Evolutionary conservation across 2,329 filamentous ascomycete genomes (phyloP).

Genomic region (Ramichloridium luteum): DNA sequence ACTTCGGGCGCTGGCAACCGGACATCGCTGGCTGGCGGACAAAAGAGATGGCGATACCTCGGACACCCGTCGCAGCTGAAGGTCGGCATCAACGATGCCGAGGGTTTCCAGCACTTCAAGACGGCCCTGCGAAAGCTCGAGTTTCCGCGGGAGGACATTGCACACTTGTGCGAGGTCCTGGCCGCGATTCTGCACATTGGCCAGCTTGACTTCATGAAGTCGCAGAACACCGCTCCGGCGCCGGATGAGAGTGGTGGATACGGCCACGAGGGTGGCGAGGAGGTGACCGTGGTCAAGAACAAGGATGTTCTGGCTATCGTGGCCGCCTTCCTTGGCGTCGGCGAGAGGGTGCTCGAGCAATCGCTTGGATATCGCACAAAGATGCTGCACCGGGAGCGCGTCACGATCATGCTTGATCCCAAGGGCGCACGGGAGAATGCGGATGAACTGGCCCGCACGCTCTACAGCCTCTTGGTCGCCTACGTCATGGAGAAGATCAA

Average conservation of each 20-base stretch:
- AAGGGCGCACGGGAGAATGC: conserved; percentile 81
- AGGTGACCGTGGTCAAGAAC: conserved; percentile 78
- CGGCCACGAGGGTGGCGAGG: conserved; percentile 85
- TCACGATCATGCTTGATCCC: conserved; percentile 97
- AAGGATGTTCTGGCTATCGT: conserved; percentile 77
- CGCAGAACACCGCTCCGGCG: conserved; percentile 62
- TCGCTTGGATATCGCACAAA: conserved; percentile 94
- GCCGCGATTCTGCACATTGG: conserved; percentile 94
- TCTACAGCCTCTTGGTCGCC: conserved; percentile 88
- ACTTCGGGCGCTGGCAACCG: conserved; percentile 46
- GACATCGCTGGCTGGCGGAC: conserved; percentile 41
- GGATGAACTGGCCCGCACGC: conserved; percentile 80
- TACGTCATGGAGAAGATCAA: conserved; percentile 92
- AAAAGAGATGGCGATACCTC: conserved; percentile 88
- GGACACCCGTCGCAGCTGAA: conserved; percentile 95
- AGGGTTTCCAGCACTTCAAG: conserved; percentile 96
- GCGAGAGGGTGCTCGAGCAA: conserved; percentile 66
- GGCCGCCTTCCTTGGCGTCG: conserved; percentile 87
- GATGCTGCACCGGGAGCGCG: conserved; percentile 87
- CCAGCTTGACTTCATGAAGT: conserved; percentile 83
- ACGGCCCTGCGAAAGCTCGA: conserved; percentile 87
- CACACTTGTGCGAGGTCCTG: conserved; percentile 89
- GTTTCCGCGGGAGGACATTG: conserved; percentile 85
- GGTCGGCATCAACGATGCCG: conserved; percentile 88
- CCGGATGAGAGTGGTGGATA: conserved; percentile 92